Evolutionary conservation across 2,329 filamentous ascomycete genomes (phyloP), one percentile per base, ranked within the genome.

Genomic region (Phialocephala sp.): DNA sequence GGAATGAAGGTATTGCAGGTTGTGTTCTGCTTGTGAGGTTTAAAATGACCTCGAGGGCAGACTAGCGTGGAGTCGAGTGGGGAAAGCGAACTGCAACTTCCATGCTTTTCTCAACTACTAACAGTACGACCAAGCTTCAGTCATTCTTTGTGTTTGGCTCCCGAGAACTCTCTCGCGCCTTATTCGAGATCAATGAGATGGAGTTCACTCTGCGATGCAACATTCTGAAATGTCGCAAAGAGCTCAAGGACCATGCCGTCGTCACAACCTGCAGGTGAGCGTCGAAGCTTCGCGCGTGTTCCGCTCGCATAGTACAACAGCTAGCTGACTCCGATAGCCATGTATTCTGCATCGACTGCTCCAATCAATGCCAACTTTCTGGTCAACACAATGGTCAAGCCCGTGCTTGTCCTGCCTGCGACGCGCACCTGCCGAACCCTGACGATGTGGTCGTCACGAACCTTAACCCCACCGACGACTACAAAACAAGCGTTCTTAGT

Each of bases 231-330:
- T 97, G 94, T 74, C 86, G 92, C 56, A 81, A 81, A 47, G 85
- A 89, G 69, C 83, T 97, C 39, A 83, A 81, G 39, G 87, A 91
- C 47, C 84, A 85, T 68, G 94, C 93, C 12, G 84, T 97, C 1
- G 92, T 97, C 39, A 97, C 94, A 4, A 95, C 91, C 15, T 98
- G 94, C 86, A 93, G 91, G 92, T 91, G 76, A 71, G 81, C 76
- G 35, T 54, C 50, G 50, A 54, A 22, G 14, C 50, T 54, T 32
- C 50, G 6, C 24, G 50, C 8, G 24, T 35, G 11, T 35, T 54
- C 50, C 12, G 32, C 27, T 27, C 50, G 50, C 12, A 54, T 54
- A 18, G 12, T 14, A 15, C 15, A 14, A 32, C 12, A 12, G 24
- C 18, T 24, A 60, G 45, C 69, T 73, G 35, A 73, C 61, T 68